Percentiles rank a stretch among this genome's conserved stretches.
Evolutionary conservation across 176 grass and related monocot species (phyloP).

Genomic region (Poa pratensis): DNA sequence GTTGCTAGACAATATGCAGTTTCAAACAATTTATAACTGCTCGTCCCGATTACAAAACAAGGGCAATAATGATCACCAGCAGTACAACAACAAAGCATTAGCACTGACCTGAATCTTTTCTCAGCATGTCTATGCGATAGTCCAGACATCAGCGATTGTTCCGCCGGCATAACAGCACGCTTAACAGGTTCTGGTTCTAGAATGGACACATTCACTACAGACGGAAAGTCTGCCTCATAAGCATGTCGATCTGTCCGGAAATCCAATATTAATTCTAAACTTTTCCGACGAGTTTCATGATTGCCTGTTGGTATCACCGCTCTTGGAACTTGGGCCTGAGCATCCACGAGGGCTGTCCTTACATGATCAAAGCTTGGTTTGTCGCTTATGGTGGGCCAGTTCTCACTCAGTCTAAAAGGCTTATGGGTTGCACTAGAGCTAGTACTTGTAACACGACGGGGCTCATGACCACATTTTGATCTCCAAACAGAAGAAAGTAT

Average conservation of each 20-base stretch:
- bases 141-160: slow-evolving; percentile 42
- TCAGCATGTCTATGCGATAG: slow-evolving; percentile 62
- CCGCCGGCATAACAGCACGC: slow-evolving; percentile 30
- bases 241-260: slow-evolving; percentile 50
- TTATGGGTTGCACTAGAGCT: slow-evolving; percentile 37
- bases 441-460: slow-evolving; percentile 28
- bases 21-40: too few species aligned
- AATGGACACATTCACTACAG: slow-evolving; percentile 67
- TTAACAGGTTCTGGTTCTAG: slow-evolving; percentile 51
- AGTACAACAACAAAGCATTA: slow-evolving; percentile 11
- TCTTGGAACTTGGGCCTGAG: slow-evolving; percentile 46
- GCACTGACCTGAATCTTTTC: slow-evolving; percentile 77
- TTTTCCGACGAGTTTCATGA: slow-evolving; percentile 44
- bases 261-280: slow-evolving; percentile 75
- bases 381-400: slow-evolving; percentile 51
- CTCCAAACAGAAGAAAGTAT: slow-evolving; percentile 97
- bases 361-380: slow-evolving; percentile 63
- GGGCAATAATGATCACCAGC: background rate
- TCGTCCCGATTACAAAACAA: slow-evolving; percentile 7
- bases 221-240: slow-evolving; percentile 64
- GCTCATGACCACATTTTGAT: slow-evolving; percentile 58
- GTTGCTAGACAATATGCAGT: too few species aligned
- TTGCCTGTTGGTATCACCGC: slow-evolving; percentile 41
- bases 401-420: background rate
- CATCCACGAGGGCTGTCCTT: slow-evolving; percentile 65